These are phyloP conservation scores for Kondoa malvinella DNA, from an alignment of 768 basidiomycete species.

Conservation along the genomic window DNA sequence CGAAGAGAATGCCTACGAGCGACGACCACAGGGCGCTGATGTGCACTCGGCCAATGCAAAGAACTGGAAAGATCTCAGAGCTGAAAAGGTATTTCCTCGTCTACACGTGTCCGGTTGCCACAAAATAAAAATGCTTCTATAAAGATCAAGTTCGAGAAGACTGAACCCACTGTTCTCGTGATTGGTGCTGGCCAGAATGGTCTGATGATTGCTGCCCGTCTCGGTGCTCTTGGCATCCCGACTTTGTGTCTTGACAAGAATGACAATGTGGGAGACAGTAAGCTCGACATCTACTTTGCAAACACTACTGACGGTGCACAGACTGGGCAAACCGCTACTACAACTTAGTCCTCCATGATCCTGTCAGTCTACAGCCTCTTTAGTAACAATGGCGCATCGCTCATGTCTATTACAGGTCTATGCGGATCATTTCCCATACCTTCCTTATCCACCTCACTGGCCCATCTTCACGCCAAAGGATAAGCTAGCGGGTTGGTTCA, in stretches of 20 bases:
- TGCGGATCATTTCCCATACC: slow-evolving; percentile 42
- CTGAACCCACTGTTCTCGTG: slow-evolving; percentile 44
- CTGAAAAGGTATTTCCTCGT: slow-evolving; percentile 30
- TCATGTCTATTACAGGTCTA: no score
- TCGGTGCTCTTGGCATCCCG: slow-evolving; percentile 44
- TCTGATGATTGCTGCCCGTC: slow-evolving; percentile 45
- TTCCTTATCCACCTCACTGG: slow-evolving; percentile 35
- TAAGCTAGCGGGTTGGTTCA: slow-evolving; percentile 31
- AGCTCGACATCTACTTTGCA: no score
- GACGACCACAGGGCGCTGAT: slow-evolving; percentile 25
- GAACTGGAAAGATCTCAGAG: slow-evolving; percentile 41
- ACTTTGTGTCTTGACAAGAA: slow-evolving; percentile 51
- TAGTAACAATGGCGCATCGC: no score
- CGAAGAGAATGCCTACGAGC: slow-evolving; percentile 17
- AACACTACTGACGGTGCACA: no score
- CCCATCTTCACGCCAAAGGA: slow-evolving; percentile 30
- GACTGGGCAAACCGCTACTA: slow-evolving; percentile 38
- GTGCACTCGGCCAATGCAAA: slow-evolving; percentile 16
- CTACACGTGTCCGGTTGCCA: slow-evolving; percentile 19
- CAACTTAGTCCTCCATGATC: slow-evolving; percentile 45
- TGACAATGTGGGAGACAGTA: slow-evolving; percentile 45
- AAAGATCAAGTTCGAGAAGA: slow-evolving; percentile 39
- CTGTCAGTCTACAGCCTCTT: no score
- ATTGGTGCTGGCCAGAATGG: slow-evolving; percentile 54
- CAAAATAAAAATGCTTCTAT: slow-evolving; percentile 19